phyloP scores from a whole-genome alignment of 805 yeast species.

The Candida xiaguanensis region DNA sequence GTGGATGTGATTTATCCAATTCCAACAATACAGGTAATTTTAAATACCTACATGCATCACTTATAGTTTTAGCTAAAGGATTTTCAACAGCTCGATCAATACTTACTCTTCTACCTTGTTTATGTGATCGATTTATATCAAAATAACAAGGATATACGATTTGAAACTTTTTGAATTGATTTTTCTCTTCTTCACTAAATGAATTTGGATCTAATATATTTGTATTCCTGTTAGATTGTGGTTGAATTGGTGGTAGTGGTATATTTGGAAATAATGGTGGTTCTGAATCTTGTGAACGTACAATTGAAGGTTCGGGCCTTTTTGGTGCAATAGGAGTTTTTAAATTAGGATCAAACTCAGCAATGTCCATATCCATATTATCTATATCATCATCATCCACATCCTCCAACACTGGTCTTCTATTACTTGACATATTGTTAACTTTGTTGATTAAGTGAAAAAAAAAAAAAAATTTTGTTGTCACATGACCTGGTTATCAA shows the following conservation, averaged over 20 bases:
- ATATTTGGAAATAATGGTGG: constrained; percentile 25
- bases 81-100: constrained; percentile 68
- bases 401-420: constrained; percentile 70
- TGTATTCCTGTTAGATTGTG: constrained; percentile 14
- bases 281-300: constrained; percentile 56
- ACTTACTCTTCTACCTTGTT: constrained; percentile 81
- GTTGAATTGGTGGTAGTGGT: constrained; percentile 19
- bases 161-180: constrained; percentile 67
- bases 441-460: background rate
- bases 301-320: constrained; percentile 54
- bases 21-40: constrained; percentile 51
- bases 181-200: constrained; percentile 53
- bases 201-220: constrained; percentile 28
- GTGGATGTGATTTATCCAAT: constrained; percentile 88
- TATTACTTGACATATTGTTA: constrained; percentile 9
- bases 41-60: constrained; percentile 62
- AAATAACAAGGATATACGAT: constrained; percentile 89
- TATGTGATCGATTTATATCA: constrained; percentile 69
- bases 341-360: constrained; percentile 74
- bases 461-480: background rate
- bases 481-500: background rate
- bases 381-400: constrained; percentile 84
- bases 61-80: constrained; percentile 80
- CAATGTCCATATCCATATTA: constrained; percentile 88
- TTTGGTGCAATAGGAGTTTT: constrained; percentile 68